These are phyloP conservation scores for Talaromyces islandicus DNA, from an alignment of 2,329 filamentous ascomycete genomes.

Conservation along the genomic window DNA sequence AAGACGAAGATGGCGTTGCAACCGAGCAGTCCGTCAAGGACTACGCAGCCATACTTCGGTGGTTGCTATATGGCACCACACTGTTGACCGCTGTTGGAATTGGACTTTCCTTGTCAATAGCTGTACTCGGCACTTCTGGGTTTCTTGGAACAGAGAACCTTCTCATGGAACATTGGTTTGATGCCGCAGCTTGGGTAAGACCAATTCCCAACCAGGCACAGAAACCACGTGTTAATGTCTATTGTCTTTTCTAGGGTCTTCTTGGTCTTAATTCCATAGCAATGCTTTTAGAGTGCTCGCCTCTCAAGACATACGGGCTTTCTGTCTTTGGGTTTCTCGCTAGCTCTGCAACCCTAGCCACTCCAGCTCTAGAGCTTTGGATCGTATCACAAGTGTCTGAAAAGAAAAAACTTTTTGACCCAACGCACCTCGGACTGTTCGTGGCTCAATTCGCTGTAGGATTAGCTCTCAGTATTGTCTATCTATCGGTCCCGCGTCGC, in stretches of 20 bases:
- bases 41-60: slow-evolving; percentile 58
- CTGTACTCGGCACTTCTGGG: slow-evolving; percentile 45
- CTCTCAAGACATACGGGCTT: slow-evolving; percentile 25
- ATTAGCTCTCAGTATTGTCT: slow-evolving; percentile 22
- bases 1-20: slow-evolving; percentile 64
- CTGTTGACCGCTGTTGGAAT: slow-evolving; percentile 51
- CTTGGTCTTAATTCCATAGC: slow-evolving; percentile 27
- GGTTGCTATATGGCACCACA: slow-evolving; percentile 43
- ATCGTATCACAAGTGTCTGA: slow-evolving; percentile 19
- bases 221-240: not conserved
- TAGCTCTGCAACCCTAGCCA: slow-evolving; percentile 20
- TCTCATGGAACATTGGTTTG: slow-evolving; percentile 55
- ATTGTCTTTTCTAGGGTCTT: slow-evolving; percentile 16
- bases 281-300: slow-evolving; percentile 29
- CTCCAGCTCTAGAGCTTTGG: slow-evolving; percentile 21
- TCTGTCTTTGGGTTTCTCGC: slow-evolving; percentile 25
- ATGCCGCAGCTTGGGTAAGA: slow-evolving; percentile 58
- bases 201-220: not conserved
- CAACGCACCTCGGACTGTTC: slow-evolving; percentile 41
- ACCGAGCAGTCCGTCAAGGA: slow-evolving; percentile 56
- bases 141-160: slow-evolving; percentile 18
- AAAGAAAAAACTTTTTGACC: not conserved
- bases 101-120: slow-evolving; percentile 50
- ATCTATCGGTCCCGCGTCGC: slow-evolving; percentile 57
- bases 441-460: slow-evolving; percentile 42